Conservation (phyloP, 305 asterid species). For the Solanum hybrid region DNA sequence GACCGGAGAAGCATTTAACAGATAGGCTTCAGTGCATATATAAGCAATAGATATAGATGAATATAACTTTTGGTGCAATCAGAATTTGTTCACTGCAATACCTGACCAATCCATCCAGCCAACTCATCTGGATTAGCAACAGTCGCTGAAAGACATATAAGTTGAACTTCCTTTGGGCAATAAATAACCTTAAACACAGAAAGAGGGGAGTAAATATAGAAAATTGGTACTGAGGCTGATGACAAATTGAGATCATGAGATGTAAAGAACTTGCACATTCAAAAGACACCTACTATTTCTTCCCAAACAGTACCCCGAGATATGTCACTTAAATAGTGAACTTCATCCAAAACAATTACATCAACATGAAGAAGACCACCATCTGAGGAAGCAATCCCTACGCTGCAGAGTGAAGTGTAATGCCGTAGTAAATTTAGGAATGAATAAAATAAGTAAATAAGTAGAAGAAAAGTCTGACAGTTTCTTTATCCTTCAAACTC, state of each 20-base stretch:
- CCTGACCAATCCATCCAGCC: slow-evolving; percentile 99
- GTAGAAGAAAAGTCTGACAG: neutral
- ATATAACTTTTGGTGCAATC: neutral
- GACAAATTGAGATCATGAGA: slow-evolving; percentile 3
- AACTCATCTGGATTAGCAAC: slow-evolving; percentile 97
- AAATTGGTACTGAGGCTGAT: slow-evolving; percentile 21
- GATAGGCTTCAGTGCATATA: neutral
- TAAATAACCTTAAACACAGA: slow-evolving; percentile 66
- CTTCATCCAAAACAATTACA: slow-evolving; percentile 98
- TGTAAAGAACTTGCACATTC: slow-evolving; percentile 12
- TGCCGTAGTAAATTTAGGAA: slow-evolving; percentile 1
- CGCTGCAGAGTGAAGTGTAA: slow-evolving; percentile 38
- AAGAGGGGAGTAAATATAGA: slow-evolving; percentile 4
- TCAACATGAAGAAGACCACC: slow-evolving; percentile 86
- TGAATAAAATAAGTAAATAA: slow-evolving; percentile 13
- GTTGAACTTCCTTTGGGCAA: slow-evolving; percentile 96
- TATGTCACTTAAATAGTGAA: slow-evolving; percentile 94
- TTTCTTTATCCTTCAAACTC: neutral
- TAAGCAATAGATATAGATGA: neutral
- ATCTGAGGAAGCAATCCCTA: slow-evolving; percentile 74
- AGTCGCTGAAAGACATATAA: slow-evolving; percentile 95
- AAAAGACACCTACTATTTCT: slow-evolving; percentile 77
- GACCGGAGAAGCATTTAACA: neutral
- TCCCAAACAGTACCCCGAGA: slow-evolving; percentile 99
- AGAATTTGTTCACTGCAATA: slow-evolving; percentile 23